Evolutionary conservation across 768 basidiomycete species (phyloP), one percentile per base, ranked within the genome.

Genomic region (Gloeophyllum trabeum): DNA sequence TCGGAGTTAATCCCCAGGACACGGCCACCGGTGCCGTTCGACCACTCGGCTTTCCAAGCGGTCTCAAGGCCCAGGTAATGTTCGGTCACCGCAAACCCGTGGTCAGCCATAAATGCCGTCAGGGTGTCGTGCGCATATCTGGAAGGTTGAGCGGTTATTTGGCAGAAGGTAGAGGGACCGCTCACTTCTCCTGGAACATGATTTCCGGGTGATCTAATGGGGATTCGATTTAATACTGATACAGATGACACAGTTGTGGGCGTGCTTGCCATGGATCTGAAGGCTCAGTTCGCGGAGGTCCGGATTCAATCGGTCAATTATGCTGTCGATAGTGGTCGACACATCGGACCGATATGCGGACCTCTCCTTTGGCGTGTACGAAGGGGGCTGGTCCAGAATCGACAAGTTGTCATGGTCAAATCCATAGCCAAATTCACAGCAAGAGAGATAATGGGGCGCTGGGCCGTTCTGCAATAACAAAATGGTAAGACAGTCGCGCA

Each of bases 1-100:
- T 58, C 56, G n/a, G 51, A 52, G 34, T 58, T 56, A 23, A 58
- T 48, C 13, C 56, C 56, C 4, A 58, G 35, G 12, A 51, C 53
- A 4, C 48, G 40, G 14, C 53, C 51, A 5, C 45, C 42, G 18
- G 22, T 42, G 13, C 43, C 52, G 28, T 51, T 36, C n/a, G 48
- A 40, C 37, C 47, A 55, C 21, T 48, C 49, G 14, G 56, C 56
- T 35, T 47, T 43, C 56, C 56, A 58, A 3, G 56, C 56, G 3
- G 56, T 58, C 12, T 54, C 51, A 13, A 58, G 41, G 5, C 32
- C 35, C 13, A 48, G 41, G 32, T 52, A 58, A 41, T 53, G 53
- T 22, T 35, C 43, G 16, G 55, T 56, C 14, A 58, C 56, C 21
- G 47, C 41, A 39, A 53, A 58, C 5, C 56, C 56, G 10, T 50